Percentiles rank a stretch among this genome's conserved stretches.
phyloP scores from a whole-genome alignment of 2,329 filamentous ascomycete species.

The Pseudonectria buxi region DNA sequence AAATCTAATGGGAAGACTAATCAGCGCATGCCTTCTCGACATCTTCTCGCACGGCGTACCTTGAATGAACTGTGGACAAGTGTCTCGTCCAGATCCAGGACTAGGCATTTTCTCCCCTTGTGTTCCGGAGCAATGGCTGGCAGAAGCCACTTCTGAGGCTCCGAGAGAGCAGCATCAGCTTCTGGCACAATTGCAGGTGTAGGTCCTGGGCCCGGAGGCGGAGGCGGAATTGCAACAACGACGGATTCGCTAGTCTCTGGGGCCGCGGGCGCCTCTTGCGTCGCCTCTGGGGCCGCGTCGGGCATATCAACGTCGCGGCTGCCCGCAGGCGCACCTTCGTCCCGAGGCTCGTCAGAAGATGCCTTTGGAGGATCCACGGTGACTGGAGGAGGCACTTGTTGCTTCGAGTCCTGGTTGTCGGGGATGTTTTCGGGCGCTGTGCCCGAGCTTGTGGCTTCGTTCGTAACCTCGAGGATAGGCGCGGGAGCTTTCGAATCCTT shows the following conservation, averaged over 20 bases:
- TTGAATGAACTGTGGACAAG: slow-evolving; percentile 99
- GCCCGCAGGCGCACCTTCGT: slow-evolving; percentile 33
- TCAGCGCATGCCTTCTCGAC: slow-evolving; percentile 10
- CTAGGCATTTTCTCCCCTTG: slow-evolving; percentile 85
- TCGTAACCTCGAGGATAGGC: slow-evolving; percentile 31
- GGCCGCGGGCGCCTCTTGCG: slow-evolving; percentile 37
- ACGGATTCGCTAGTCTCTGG: slow-evolving; percentile 31
- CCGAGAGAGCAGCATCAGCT: slow-evolving; percentile 35
- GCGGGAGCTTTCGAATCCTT: slow-evolving; percentile 37
- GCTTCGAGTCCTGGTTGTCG: slow-evolving; percentile 42
- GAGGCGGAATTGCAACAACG: slow-evolving; percentile 32
- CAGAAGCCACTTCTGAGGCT: slow-evolving; percentile 60
- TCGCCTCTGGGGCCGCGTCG: slow-evolving; percentile 49
- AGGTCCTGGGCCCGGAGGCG: slow-evolving; percentile 41
- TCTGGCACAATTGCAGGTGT: slow-evolving; percentile 33
- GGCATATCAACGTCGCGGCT: slow-evolving; percentile 63
- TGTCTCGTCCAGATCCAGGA: slow-evolving; percentile 93
- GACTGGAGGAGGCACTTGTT: slow-evolving; percentile 31
- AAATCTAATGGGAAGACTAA: slow-evolving; percentile 53
- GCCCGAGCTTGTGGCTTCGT: slow-evolving; percentile 40
- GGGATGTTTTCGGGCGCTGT: slow-evolving; percentile 41
- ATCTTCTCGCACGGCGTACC: slow-evolving; percentile 42
- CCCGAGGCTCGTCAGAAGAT: slow-evolving; percentile 16
- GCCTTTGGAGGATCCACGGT: slow-evolving; percentile 38
- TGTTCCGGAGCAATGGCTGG: slow-evolving; percentile 76